Conservation (phyloP, 2,329 filamentous ascomycete species). For the Bimuria novae-zelandiae region DNA sequence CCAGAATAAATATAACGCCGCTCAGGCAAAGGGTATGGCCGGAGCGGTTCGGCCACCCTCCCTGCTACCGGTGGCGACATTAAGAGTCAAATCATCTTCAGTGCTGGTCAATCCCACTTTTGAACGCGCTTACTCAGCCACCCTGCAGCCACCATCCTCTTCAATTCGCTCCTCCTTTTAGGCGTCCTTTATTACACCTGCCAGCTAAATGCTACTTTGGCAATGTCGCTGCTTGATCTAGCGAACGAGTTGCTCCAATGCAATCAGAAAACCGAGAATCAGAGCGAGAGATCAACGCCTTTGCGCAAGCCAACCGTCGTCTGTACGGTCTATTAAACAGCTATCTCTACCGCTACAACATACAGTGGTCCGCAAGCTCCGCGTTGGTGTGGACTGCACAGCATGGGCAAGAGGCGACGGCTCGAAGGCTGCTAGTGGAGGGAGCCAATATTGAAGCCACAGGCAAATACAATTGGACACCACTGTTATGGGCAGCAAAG, state of each 20-base stretch:
- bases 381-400: neutral
- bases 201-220: neutral
- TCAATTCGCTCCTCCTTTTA: neutral
- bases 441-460: neutral
- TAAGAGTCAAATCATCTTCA: no score
- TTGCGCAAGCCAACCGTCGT: neutral
- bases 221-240: conserved; percentile 1
- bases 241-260: neutral
- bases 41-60: no score
- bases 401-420: neutral
- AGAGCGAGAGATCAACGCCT: conserved; percentile 3
- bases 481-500: neutral
- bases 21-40: no score
- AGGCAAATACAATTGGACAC: neutral
- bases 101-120: no score
- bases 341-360: conserved; percentile 3
- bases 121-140: no score
- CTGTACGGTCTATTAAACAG: neutral
- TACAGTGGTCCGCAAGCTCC: conserved; percentile 1
- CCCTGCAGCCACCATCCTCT: neutral
- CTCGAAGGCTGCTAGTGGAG: neutral
- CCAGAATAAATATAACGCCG: no score
- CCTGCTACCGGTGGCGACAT: no score
- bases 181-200: neutral
- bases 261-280: conserved; percentile 1